Conservation (phyloP, 2,329 filamentous ascomycete species). For the Exophiala mesophila region DNA sequence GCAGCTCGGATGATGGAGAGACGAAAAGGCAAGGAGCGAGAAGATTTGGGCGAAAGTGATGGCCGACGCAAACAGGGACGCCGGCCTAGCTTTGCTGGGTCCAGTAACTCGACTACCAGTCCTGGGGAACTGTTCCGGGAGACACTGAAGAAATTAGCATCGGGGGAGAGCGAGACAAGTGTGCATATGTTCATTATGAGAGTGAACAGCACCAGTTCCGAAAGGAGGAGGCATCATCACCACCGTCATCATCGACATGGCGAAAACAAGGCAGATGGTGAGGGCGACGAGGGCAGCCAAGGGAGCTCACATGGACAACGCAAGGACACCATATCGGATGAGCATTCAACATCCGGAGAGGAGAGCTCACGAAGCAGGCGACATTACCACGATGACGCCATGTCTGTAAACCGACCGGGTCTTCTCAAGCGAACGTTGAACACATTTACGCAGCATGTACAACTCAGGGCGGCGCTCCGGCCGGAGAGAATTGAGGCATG, state of each 20-base stretch:
- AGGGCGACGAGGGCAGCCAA: slow-evolving; percentile 1
- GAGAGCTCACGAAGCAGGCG: slow-evolving; percentile 9
- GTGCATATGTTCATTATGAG: slow-evolving; percentile 36
- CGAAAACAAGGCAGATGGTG: slow-evolving; percentile 2
- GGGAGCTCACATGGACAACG: slow-evolving; percentile 3
- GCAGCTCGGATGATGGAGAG: slow-evolving; percentile 14
- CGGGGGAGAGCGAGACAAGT: slow-evolving; percentile 38
- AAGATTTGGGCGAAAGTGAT: neutral
- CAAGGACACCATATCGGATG: slow-evolving; percentile 1
- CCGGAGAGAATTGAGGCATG: slow-evolving; percentile 14
- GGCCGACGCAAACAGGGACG: slow-evolving; percentile 5
- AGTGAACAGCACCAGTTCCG: slow-evolving; percentile 11
- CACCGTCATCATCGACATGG: slow-evolving; percentile 2
- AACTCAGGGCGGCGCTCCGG: slow-evolving; percentile 9
- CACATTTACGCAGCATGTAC: slow-evolving; percentile 13
- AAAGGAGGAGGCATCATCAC: slow-evolving; percentile 7
- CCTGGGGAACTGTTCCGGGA: slow-evolving; percentile 10
- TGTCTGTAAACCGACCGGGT: slow-evolving; percentile 9
- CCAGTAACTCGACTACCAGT: slow-evolving; percentile 15
- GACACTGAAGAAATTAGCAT: slow-evolving; percentile 30
- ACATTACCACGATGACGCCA: slow-evolving; percentile 8
- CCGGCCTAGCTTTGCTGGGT: slow-evolving; percentile 17
- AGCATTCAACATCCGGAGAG: slow-evolving; percentile 6
- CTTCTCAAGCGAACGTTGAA: slow-evolving; percentile 12
- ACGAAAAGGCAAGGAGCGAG: slow-evolving; percentile 12